Base-by-base conservation (phyloP, 495 filamentous ascomycete genomes). In the Usnea hakonensis region DNA sequence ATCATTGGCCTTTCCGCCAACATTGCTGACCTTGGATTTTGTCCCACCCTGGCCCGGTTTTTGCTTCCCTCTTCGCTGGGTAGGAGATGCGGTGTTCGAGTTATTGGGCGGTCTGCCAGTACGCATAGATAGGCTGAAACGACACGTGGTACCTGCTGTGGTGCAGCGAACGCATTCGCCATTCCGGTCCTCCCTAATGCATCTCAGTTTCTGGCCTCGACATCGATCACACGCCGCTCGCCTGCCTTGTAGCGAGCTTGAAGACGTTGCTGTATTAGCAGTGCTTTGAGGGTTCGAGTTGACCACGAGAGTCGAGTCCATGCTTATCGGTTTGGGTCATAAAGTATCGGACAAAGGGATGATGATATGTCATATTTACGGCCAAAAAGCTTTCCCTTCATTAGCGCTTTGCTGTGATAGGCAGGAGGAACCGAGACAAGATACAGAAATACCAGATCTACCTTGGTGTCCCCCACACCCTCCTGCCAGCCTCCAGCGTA, bases 191-290 rank as follows among this genome's bases (percentile, higher is more conserved):
- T 56, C 53, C 2, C 60, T 63, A 1, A 65, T 38, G 28, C 67
- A 68, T 23, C 64, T 43, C 36, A 68, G 61, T 44, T 68, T 68
- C 33, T 68, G 67, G 41, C 55, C 60, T 4, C 67, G 64, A 30
- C 67, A 68, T 11, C 65, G 64, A 52, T 68, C 67, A 40, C 67
- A 68, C 8, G 67, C 64, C 61, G 58, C 60, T 6, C 67, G 57
- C 53, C 56, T 62, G 38, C 38, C 40, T 14, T 19, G n/a, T 7
- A 8, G 48, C 5, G 17, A 36, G 1, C 54, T 54, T 23, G 26
- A 28, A 46, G 30, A 36, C 8, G 40, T 0, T 32, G 8, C 14
- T 35, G 28, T 14, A 9, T 8, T 56, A n/a, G 33, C 33, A 33
- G 54, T 10, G 33, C n/a, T 23, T 23, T 56, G 28, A n/a, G 41